Conservation (phyloP, 139 green algal species). For the Monoraphidium neglectum region DNA sequence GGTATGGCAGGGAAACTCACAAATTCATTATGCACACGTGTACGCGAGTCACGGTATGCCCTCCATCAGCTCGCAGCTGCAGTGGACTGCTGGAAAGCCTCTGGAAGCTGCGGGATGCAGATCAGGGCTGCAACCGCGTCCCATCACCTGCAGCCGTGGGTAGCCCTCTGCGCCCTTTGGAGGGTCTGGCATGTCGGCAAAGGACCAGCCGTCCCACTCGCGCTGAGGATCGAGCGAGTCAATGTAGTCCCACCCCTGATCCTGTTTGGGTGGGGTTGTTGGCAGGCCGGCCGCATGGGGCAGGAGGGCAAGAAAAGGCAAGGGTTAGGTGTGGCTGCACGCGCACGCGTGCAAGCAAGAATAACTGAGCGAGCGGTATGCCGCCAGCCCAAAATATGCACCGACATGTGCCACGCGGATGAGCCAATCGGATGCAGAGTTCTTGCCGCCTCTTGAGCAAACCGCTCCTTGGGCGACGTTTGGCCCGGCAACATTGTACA, state of each 20-base stretch:
- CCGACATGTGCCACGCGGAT: too few species aligned
- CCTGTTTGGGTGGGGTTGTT: not conserved
- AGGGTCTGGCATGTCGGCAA: constrained; percentile 54
- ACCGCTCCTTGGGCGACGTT: too few species aligned
- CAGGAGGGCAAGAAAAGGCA: too few species aligned
- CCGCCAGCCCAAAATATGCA: too few species aligned
- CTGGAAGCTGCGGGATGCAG: not conserved
- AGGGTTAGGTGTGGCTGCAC: too few species aligned
- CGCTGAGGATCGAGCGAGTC: constrained; percentile 66
- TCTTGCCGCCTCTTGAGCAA: too few species aligned
- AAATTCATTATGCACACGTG: not conserved
- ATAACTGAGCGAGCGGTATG: too few species aligned
- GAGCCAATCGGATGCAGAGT: too few species aligned
- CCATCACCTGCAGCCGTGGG: not conserved
- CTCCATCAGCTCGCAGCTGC: not conserved
- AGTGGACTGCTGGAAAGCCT: not conserved
- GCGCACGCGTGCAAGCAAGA: too few species aligned
- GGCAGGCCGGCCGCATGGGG: too few species aligned
- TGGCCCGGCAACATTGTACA: too few species aligned
- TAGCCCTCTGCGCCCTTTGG: constrained; percentile 35
- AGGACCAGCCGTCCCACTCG: constrained; percentile 46
- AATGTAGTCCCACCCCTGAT: constrained; percentile 57
- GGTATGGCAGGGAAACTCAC: not conserved
- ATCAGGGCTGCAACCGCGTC: not conserved
- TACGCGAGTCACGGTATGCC: not conserved